phyloP scores from a whole-genome alignment of 225 moss, liverwort and hornwort genomes.

The Rhytidiadelphus loreus region DNA sequence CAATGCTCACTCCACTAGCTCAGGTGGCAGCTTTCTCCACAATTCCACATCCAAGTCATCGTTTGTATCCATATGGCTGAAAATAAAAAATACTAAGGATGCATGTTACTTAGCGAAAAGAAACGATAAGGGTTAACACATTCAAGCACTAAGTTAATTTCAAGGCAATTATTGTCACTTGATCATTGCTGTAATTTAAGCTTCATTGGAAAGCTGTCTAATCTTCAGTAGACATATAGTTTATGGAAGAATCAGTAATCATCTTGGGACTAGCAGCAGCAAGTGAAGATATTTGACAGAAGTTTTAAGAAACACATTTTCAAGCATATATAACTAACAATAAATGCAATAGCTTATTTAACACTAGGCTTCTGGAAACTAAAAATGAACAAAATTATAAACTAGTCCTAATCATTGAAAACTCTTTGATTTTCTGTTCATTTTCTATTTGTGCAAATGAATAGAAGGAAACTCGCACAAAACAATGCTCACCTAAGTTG shows the following conservation, averaged over 20 bases:
- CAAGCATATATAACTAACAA: neutral
- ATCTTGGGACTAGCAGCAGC: neutral
- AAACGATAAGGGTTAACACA: neutral
- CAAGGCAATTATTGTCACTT: too few relatives aligned
- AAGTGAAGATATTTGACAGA: neutral
- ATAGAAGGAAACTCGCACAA: neutral
- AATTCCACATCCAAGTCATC: neutral
- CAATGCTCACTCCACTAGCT: neutral
- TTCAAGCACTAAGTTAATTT: too few relatives aligned
- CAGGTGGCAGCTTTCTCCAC: neutral
- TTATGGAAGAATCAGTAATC: neutral
- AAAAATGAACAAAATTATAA: neutral
- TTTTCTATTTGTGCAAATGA: neutral
- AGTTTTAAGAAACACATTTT: neutral
- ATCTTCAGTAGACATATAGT: neutral
- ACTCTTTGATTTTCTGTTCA: neutral
- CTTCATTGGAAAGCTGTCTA: neutral
- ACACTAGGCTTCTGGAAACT: rapidly evolving
- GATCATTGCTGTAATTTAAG: neutral
- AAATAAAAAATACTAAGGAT: neutral
- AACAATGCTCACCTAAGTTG: too few relatives aligned
- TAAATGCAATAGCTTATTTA: neutral
- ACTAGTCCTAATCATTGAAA: neutral
- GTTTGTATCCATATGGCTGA: neutral
- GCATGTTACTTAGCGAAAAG: too few relatives aligned